Percentiles rank a stretch among this genome's conserved stretches.
Conservation (phyloP, 192 early-diverging fungal species). For the Funneliformis mosseae region DNA sequence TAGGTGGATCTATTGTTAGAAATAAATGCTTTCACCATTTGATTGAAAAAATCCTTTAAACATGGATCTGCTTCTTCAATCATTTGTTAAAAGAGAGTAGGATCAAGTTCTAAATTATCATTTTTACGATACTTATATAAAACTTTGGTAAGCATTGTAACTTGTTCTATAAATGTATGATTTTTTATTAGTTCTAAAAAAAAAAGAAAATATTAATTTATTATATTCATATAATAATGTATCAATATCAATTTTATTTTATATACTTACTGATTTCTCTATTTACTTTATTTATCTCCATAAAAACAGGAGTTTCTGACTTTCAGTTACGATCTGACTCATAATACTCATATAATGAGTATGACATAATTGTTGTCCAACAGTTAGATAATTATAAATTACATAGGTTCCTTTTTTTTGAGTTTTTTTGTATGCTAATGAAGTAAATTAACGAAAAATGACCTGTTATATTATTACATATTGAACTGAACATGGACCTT, state of each 20-base stretch:
- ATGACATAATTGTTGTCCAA: background rate
- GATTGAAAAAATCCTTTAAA: background rate
- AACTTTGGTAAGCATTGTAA: background rate
- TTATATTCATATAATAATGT: no score
- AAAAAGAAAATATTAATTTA: background rate
- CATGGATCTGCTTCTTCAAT: background rate
- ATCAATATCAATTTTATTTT: no score
- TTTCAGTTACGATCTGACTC: background rate
- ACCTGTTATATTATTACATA: no score
- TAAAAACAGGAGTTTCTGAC: background rate
- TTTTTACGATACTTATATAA: background rate
- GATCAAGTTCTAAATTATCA: constrained; percentile 1
- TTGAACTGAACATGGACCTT: no score
- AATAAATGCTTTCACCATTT: background rate
- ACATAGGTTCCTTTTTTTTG: background rate
- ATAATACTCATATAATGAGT: no score
- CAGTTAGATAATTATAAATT: background rate
- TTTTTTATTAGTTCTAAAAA: background rate
- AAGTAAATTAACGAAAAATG: background rate
- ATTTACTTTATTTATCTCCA: background rate
- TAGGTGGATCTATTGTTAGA: background rate
- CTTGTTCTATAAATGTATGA: background rate
- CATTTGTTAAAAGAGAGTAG: background rate
- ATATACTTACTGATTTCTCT: background rate
- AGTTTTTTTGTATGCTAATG: background rate